Evolutionary conservation across 345 rosid genomes (phyloP).

Genomic region (Pseudoturritis turrita): DNA sequence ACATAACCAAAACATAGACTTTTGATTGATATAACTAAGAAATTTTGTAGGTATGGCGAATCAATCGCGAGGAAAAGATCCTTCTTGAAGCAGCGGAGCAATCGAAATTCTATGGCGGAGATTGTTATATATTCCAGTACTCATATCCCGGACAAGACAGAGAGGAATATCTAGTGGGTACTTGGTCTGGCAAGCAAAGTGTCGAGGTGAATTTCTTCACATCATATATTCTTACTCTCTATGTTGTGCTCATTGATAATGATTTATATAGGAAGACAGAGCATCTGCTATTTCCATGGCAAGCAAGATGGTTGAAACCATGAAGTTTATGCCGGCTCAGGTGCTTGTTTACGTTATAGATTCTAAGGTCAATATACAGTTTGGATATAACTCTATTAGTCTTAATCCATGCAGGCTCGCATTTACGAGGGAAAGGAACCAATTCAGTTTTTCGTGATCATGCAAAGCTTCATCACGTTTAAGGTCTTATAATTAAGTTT

Average conservation of each 20-base stretch:
- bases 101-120: conserved; percentile 83
- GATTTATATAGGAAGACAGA: conserved; percentile 65
- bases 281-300: conserved; percentile 68
- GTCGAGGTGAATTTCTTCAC: conserved; percentile 54
- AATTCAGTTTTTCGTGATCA: conserved; percentile 77
- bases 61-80: conserved; percentile 64
- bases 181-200: conserved; percentile 94
- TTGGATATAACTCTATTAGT: not conserved
- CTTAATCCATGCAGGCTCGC: conserved; percentile 52
- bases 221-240: not conserved
- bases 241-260: conserved; percentile 16
- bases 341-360: conserved; percentile 29
- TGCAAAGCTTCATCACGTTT: conserved; percentile 81
- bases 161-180: conserved; percentile 86
- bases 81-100: conserved; percentile 78
- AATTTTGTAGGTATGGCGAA: conserved; percentile 76
- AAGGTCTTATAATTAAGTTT: too few species aligned
- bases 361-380: not conserved
- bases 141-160: conserved; percentile 90
- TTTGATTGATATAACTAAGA: not conserved
- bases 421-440: conserved; percentile 89
- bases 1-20: not conserved
- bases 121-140: conserved; percentile 84
- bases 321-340: conserved; percentile 80
- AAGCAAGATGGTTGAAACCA: conserved; percentile 78